phyloP scores from a whole-genome alignment of 441 rosid genomes.

The Croton setiger region DNA sequence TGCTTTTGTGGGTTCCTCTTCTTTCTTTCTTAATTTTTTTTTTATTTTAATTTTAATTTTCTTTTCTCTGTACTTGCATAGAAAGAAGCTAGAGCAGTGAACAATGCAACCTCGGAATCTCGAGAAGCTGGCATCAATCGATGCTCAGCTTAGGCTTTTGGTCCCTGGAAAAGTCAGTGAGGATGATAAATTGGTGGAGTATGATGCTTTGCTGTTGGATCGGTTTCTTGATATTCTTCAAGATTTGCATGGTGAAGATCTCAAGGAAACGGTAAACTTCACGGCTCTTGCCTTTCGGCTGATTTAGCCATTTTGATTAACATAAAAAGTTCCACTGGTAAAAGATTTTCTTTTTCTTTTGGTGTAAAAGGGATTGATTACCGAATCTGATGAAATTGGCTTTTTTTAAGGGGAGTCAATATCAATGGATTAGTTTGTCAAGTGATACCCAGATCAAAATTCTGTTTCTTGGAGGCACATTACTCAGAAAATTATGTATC shows the following conservation, averaged over 20 bases:
- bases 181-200: constrained; percentile 92
- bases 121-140: constrained; percentile 92
- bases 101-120: constrained; percentile 34
- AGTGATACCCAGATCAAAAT: background rate
- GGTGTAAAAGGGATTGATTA: background rate
- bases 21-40: background rate
- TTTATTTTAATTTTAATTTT: background rate
- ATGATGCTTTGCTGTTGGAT: constrained; percentile 88
- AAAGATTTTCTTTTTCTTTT: background rate
- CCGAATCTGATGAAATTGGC: background rate
- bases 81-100: background rate
- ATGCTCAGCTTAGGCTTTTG: constrained; percentile 79
- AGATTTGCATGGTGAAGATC: constrained; percentile 91
- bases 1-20: background rate
- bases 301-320: background rate
- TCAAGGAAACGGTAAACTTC: constrained; percentile 67
- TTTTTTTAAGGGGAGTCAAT: background rate
- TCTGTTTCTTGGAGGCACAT: background rate
- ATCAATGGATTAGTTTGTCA: background rate
- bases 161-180: constrained; percentile 85
- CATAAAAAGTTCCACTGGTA: background rate
- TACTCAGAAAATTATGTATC: background rate
- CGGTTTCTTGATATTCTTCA: constrained; percentile 95
- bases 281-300: background rate
- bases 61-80: background rate